Evolutionary conservation across 306 rosid genomes (phyloP).

Genomic region (Alnus rubra): DNA sequence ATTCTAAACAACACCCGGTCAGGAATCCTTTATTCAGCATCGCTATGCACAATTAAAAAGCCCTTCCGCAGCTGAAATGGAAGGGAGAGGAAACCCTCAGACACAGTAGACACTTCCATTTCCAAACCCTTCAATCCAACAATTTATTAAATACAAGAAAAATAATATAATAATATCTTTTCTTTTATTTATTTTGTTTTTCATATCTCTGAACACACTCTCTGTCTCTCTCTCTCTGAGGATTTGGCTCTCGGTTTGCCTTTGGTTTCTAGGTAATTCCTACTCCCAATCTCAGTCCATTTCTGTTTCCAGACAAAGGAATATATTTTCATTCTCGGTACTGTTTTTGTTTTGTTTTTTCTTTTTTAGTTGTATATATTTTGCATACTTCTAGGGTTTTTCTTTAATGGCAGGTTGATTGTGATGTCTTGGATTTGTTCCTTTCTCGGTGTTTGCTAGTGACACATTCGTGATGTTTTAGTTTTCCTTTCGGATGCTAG

Average conservation of each 20-base stretch:
- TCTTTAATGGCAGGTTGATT: not conserved
- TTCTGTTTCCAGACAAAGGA: not conserved
- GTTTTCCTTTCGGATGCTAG: constrained; percentile 11
- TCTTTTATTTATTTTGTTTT: not conserved
- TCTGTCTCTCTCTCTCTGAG: constrained; percentile 8
- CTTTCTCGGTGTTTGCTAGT: not conserved
- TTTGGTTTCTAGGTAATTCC: constrained; percentile 29
- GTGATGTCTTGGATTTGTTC: not conserved
- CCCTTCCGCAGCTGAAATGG: constrained; percentile 8
- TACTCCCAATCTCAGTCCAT: not conserved
- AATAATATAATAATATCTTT: not conserved
- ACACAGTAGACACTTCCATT: not conserved
- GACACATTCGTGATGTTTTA: constrained; percentile 3
- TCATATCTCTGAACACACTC: not conserved
- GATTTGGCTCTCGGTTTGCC: not conserved
- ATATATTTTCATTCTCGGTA: not conserved
- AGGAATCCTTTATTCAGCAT: not conserved
- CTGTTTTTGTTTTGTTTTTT: not conserved
- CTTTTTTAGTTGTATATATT: not conserved
- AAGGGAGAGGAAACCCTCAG: constrained; percentile 21
- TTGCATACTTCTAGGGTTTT: not conserved
- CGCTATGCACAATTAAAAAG: constrained; percentile 2
- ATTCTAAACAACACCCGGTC: not conserved
- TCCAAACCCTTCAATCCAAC: constrained; percentile 8
- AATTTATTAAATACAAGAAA: not conserved